These are phyloP conservation scores for Arachis stenosperma DNA, from an alignment of 306 rosid species.

Conservation along the genomic window DNA sequence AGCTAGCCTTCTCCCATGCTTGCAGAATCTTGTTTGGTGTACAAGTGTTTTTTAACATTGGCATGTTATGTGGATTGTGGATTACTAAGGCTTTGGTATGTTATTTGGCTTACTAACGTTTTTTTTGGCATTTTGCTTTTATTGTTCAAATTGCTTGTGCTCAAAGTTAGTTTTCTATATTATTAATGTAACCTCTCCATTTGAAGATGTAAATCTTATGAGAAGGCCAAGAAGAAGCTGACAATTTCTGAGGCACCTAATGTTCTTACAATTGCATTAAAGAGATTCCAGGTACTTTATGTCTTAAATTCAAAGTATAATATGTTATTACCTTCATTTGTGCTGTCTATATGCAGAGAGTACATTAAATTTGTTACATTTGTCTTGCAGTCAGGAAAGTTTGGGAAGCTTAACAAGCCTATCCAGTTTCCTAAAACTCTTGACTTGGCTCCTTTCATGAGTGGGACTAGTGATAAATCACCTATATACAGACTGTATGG, in stretches of 20 bases:
- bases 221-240: slow-evolving; percentile 95
- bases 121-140: background rate
- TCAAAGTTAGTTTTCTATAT: slow-evolving; percentile 8
- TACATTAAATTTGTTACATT: slow-evolving; percentile 16
- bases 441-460: slow-evolving; percentile 86
- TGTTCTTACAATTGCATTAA: slow-evolving; percentile 90
- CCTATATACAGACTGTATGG: slow-evolving; percentile 87
- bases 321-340: slow-evolving; percentile 18
- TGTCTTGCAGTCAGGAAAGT: slow-evolving; percentile 81
- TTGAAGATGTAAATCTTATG: slow-evolving; percentile 85
- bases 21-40: background rate
- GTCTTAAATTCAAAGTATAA: slow-evolving; percentile 21
- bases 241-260: slow-evolving; percentile 92
- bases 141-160: slow-evolving; percentile 1
- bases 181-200: slow-evolving; percentile 36
- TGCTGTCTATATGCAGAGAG: slow-evolving; percentile 15
- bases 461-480: slow-evolving; percentile 87
- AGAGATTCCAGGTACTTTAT: slow-evolving; percentile 88
- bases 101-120: background rate
- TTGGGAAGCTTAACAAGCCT: slow-evolving; percentile 96
- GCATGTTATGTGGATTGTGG: slow-evolving; percentile 10
- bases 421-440: slow-evolving; percentile 81
- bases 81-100: background rate
- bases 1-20: background rate
- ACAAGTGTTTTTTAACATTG: background rate